Base-by-base conservation (phyloP, 106 monocot species). In the Agapanthus africanus region DNA sequence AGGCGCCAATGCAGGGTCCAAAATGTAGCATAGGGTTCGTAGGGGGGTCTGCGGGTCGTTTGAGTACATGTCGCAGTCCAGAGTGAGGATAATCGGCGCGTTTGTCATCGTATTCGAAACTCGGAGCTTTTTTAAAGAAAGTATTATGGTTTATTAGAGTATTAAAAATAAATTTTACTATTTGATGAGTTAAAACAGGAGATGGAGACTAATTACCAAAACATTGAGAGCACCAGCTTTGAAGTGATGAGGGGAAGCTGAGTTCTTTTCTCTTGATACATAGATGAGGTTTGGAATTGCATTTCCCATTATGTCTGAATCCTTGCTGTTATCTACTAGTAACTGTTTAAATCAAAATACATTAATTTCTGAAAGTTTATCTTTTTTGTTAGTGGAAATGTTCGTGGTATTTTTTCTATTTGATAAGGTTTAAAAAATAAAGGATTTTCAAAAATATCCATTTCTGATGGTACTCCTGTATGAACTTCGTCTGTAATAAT, bases 171-270 rank as follows among this genome's bases (percentile, higher is more conserved):
- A n/a, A n/a, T n/a, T n/a, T n/a, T n/a, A n/a, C n/a, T n/a, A n/a
- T n/a, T n/a, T n/a, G n/a, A n/a, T n/a, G n/a, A n/a, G n/a, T n/a
- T n/a, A n/a, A n/a, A n/a, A n/a, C n/a, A n/a, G n/a, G n/a, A n/a
- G n/a, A n/a, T n/a, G n/a, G n/a, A n/a, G n/a, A n/a, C n/a, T n/a
- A n/a, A n/a, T n/a, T n/a, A n/a, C n/a, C n/a, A n/a, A n/a, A n/a
- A n/a, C n/a, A n/a, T n/a, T n/a, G 50, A 88, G 76, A 22, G 91
- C 84, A 5, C 91, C 91, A 7, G 88, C 91, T 47, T 92, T 92
- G 76, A 88, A 92, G 57, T 85, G 80, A 66, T 88, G 88, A 40
- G 78, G 72, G 28, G 57, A 52, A 22, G 25, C 47, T 44, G 40
- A 54, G 4, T 56, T 65, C 52, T 93, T 93, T 69, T 86, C 86